phyloP scores from a whole-genome alignment of 2,329 filamentous ascomycete genomes.

The Calycina marina region DNA sequence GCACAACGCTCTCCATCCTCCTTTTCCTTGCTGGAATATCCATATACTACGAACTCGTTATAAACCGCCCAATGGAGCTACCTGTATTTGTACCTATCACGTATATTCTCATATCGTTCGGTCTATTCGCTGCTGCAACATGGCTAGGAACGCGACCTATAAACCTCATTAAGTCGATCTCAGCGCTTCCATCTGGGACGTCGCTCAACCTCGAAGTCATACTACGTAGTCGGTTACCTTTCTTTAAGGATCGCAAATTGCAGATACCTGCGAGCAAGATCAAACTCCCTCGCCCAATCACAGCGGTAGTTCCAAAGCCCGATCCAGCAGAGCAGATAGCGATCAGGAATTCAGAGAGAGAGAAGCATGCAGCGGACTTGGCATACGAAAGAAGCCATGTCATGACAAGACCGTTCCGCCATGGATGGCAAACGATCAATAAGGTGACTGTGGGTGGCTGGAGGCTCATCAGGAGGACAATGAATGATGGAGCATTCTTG shows the following conservation, averaged over 20 bases:
- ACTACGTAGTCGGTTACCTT: slow-evolving; percentile 19
- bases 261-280: slow-evolving; percentile 13
- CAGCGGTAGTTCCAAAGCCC: slow-evolving; percentile 18
- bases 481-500: slow-evolving; percentile 42
- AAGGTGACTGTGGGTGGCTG: slow-evolving; percentile 29
- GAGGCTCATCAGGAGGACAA: slow-evolving; percentile 31
- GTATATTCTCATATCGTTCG: slow-evolving; percentile 41
- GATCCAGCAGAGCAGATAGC: slow-evolving; percentile 11
- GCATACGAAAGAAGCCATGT: slow-evolving; percentile 40
- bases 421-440: slow-evolving; percentile 21
- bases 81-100: slow-evolving; percentile 40
- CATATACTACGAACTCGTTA: background rate
- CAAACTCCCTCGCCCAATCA: slow-evolving; percentile 6
- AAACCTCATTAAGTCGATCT: slow-evolving; percentile 35
- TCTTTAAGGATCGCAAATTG: slow-evolving; percentile 15
- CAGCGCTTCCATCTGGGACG: background rate
- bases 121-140: slow-evolving; percentile 45
- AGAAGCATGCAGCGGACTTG: slow-evolving; percentile 23
- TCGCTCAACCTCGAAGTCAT: slow-evolving; percentile 36
- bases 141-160: slow-evolving; percentile 43
- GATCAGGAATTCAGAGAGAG: slow-evolving; percentile 18
- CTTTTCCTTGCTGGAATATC: slow-evolving; percentile 24
- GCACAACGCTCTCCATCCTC: slow-evolving; percentile 39
- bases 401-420: slow-evolving; percentile 42
- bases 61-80: slow-evolving; percentile 23